phyloP scores from a whole-genome alignment of 1,284 basidiomycete species.

The Apiotrichum brassicae region DNA sequence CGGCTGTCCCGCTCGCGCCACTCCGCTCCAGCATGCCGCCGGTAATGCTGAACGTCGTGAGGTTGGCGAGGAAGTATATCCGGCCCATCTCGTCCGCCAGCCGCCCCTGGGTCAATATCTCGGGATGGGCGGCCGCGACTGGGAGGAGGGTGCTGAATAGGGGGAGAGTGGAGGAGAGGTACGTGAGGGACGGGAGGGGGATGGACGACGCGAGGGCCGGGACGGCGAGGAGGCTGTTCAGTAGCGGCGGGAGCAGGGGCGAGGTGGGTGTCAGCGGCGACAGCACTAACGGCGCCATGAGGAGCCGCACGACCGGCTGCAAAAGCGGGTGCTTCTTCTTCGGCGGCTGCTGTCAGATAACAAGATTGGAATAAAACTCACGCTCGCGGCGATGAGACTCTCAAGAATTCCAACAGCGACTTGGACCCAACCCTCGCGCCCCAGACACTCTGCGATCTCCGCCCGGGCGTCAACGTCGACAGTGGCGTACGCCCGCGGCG shows the following conservation, averaged over 20 bases:
- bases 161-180: constrained; percentile 35
- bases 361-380: constrained; percentile 18
- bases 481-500: constrained; percentile 13
- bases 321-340: constrained; percentile 42
- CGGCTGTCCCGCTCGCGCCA: constrained; percentile 20
- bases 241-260: constrained; percentile 24
- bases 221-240: constrained; percentile 38
- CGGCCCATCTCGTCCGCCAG: constrained; percentile 35
- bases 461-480: neutral
- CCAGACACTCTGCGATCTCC: constrained; percentile 17
- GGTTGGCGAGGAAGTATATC: constrained; percentile 43
- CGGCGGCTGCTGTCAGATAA: constrained; percentile 11
- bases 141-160: constrained; percentile 39
- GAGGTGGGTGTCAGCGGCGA: constrained; percentile 5
- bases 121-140: constrained; percentile 19
- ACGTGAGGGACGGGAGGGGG: constrained; percentile 39
- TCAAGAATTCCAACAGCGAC: constrained; percentile 23
- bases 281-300: constrained; percentile 32
- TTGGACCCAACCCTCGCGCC: constrained; percentile 29
- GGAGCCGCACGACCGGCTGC: constrained; percentile 28
- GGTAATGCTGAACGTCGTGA: constrained; percentile 44
- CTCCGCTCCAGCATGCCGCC: constrained; percentile 36
- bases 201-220: constrained; percentile 39
- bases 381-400: constrained; percentile 26
- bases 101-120: constrained; percentile 22